These are phyloP conservation scores for Blastocystis sp. DNA, from an alignment of 352 stramenopile species.

Conservation along the genomic window DNA sequence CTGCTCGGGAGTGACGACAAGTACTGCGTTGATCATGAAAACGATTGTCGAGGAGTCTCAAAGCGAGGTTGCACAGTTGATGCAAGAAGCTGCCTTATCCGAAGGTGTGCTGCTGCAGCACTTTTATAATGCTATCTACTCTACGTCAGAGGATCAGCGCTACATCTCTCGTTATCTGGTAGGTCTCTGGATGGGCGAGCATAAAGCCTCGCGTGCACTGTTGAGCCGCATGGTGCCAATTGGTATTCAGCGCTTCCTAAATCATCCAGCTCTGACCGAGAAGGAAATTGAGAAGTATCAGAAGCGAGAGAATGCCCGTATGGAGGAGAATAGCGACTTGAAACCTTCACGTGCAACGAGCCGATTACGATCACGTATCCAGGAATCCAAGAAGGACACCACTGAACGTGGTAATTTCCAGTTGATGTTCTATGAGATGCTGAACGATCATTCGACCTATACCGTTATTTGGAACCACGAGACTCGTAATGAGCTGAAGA, in stretches of 20 bases:
- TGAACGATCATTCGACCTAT: constrained; percentile 80
- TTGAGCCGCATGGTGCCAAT: constrained; percentile 79
- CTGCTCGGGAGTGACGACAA: constrained; percentile 74
- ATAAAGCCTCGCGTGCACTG: constrained; percentile 78
- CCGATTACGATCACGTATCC: constrained; percentile 68
- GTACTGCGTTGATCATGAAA: constrained; percentile 80
- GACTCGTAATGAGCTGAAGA: constrained; percentile 80
- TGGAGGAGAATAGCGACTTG: constrained; percentile 68
- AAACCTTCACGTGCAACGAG: constrained; percentile 64
- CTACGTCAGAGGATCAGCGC: constrained; percentile 81
- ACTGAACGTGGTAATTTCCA: constrained; percentile 80
- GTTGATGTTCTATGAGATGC: constrained; percentile 86
- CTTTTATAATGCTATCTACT: constrained; percentile 83
- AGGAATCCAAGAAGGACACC: constrained; percentile 62
- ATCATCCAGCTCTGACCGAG: constrained; percentile 75
- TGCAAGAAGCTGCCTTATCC: constrained; percentile 82
- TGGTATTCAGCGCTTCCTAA: constrained; percentile 79
- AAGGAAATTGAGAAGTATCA: constrained; percentile 79
- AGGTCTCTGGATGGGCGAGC: constrained; percentile 85
- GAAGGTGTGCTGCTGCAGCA: constrained; percentile 84
- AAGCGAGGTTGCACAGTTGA: constrained; percentile 72
- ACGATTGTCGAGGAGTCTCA: constrained; percentile 80
- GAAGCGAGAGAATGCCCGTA: constrained; percentile 73
- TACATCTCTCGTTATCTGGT: constrained; percentile 87
- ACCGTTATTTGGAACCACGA: constrained; percentile 87